Conservation (phyloP, 352 stramenopile genomes). For the Phytophthora citricola region DNA sequence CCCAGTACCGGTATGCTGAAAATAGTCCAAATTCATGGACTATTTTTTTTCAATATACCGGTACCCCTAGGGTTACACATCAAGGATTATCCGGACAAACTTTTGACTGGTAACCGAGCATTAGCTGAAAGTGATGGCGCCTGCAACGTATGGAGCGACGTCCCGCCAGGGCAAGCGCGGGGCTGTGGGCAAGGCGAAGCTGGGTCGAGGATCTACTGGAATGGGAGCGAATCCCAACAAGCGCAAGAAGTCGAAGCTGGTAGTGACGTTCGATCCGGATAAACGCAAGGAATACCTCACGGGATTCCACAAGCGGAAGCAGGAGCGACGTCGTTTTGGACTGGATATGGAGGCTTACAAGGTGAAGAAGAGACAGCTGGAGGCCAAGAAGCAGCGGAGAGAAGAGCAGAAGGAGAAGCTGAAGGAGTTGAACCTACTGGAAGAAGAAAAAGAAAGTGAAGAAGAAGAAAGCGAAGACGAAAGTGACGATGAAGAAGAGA, state of each 20-base stretch:
- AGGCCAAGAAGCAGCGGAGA: slow-evolving; percentile 83
- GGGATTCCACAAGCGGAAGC: slow-evolving; percentile 89
- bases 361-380: slow-evolving; percentile 83
- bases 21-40: no score
- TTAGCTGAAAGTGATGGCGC: slow-evolving; percentile 13
- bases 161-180: slow-evolving; percentile 43
- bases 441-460: slow-evolving; percentile 50
- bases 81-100: no score
- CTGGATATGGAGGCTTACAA: slow-evolving; percentile 92
- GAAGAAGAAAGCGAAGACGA: slow-evolving; percentile 45
- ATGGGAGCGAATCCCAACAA: slow-evolving; percentile 44
- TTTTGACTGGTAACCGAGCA: no score
- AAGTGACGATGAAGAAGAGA: slow-evolving; percentile 38
- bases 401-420: slow-evolving; percentile 84
- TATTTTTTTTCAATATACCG: no score
- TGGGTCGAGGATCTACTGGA: slow-evolving; percentile 28
- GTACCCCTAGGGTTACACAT: no score
- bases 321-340: slow-evolving; percentile 85
- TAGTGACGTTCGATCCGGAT: slow-evolving; percentile 87
- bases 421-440: slow-evolving; percentile 58
- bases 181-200: slow-evolving; percentile 30
- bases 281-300: slow-evolving; percentile 90
- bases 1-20: background rate
- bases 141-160: slow-evolving; percentile 22
- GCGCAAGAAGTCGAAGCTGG: slow-evolving; percentile 88